phyloP scores from a whole-genome alignment of 305 asterid species.

The Stenogyne calaminthoides region DNA sequence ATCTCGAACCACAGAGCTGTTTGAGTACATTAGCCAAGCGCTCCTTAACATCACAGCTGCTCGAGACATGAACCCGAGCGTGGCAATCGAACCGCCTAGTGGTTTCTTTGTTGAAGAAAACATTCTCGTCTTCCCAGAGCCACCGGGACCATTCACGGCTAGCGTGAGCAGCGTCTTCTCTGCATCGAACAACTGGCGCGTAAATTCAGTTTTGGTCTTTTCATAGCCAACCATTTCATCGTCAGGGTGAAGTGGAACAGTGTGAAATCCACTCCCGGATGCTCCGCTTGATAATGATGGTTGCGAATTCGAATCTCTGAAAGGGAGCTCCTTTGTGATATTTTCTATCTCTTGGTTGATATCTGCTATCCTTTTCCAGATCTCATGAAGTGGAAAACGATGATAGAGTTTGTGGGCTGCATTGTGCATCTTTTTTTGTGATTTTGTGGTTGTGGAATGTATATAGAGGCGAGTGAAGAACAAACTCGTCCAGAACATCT shows the following conservation, averaged over 20 bases:
- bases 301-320: neutral
- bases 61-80: constrained; percentile 41
- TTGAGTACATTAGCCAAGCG: constrained; percentile 21
- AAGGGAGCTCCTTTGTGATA: neutral
- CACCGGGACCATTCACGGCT: constrained; percentile 40
- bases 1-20: constrained; percentile 25
- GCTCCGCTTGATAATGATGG: neutral
- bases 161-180: constrained; percentile 20
- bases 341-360: neutral
- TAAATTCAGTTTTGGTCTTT: neutral
- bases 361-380: constrained; percentile 6
- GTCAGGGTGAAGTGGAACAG: constrained; percentile 31
- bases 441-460: constrained; percentile 10
- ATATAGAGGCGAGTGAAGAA: constrained; percentile 32
- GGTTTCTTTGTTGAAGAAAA: constrained; percentile 5
- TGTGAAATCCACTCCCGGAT: neutral
- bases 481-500: constrained; percentile 39
- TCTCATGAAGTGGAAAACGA: constrained; percentile 14
- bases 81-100: constrained; percentile 33
- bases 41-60: neutral
- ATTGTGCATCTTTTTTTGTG: constrained; percentile 2
- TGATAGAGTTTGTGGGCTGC: constrained; percentile 24
- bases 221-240: constrained; percentile 42
- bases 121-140: constrained; percentile 44
- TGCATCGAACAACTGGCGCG: constrained; percentile 6